phyloP scores from a whole-genome alignment of 345 rosid species.

The Diplotaxis tenuifolia region DNA sequence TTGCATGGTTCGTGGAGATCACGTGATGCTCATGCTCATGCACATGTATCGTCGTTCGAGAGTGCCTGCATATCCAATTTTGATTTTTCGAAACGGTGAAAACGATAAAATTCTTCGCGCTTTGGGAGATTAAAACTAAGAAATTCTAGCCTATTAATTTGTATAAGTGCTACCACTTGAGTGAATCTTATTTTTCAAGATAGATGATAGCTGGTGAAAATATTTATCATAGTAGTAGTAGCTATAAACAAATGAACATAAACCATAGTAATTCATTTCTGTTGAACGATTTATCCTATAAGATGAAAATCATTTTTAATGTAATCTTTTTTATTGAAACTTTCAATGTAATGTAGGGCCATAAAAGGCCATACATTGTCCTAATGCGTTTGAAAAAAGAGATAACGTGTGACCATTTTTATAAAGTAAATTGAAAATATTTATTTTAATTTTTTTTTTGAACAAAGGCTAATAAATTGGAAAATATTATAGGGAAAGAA shows the following conservation, averaged over 20 bases:
- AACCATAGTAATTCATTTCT: no score
- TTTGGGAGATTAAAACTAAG: not conserved
- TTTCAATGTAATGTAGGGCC: not conserved
- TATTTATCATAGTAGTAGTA: not conserved
- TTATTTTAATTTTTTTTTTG: no score
- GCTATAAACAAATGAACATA: not conserved
- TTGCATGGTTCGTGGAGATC: slow-evolving; percentile 20
- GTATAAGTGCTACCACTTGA: no score
- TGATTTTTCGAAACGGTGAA: not conserved
- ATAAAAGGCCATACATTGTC: not conserved
- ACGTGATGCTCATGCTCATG: slow-evolving; percentile 16
- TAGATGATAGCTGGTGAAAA: not conserved
- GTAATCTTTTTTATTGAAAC: not conserved
- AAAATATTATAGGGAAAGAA: slow-evolving; percentile 3
- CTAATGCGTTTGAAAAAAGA: not conserved
- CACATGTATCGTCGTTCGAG: slow-evolving; percentile 32
- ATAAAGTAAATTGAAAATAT: not conserved
- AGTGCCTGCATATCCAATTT: not conserved
- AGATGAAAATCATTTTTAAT: no score
- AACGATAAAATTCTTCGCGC: not conserved
- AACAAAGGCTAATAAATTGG: no score
- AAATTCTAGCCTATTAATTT: no score
- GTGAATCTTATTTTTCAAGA: no score
- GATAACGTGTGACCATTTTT: not conserved
- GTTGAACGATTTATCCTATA: no score